A percentile compares a stretch with the other conserved stretches of the same genome.
Conservation (phyloP, 306 rosid genomes). For the Sphenostylis stenocarpa region DNA sequence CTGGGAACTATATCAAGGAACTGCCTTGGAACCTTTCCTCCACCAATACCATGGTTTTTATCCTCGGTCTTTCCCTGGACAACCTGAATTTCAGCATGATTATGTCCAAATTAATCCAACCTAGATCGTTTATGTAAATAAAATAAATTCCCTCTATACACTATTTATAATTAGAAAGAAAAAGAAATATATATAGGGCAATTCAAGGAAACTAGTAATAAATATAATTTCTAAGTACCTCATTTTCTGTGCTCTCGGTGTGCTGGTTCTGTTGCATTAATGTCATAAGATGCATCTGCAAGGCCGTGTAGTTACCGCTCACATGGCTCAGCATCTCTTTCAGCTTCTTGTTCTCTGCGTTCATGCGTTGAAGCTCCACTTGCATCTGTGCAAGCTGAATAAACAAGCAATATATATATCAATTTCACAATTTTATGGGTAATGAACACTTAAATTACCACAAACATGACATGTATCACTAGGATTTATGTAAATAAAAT, state of each 20-base stretch:
- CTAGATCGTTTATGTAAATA: background rate
- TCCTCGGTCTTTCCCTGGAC: conserved; percentile 51
- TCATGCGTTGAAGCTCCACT: conserved; percentile 75
- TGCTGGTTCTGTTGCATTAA: conserved; percentile 60
- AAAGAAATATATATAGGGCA: background rate
- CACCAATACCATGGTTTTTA: conserved; percentile 40
- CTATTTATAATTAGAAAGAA: background rate
- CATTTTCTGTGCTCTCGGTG: conserved; percentile 26
- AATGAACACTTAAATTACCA: background rate
- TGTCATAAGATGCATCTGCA: conserved; percentile 69
- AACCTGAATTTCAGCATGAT: conserved; percentile 35
- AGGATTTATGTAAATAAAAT: background rate
- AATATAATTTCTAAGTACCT: conserved; percentile 32
- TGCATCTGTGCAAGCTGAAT: conserved; percentile 71
- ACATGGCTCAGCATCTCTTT: conserved; percentile 84
- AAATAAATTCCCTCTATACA: background rate
- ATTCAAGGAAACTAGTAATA: background rate
- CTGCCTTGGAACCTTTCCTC: conserved; percentile 54
- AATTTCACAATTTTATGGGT: background rate
- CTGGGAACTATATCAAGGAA: conserved; percentile 67
- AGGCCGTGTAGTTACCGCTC: conserved; percentile 61
- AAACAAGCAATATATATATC: background rate
- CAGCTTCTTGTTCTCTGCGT: conserved; percentile 70
- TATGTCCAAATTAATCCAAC: background rate
- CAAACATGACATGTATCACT: background rate